These are phyloP conservation scores for Yamadazyma taylorii DNA, from an alignment of 1,139 yeast genomes.

Conservation along the genomic window DNA sequence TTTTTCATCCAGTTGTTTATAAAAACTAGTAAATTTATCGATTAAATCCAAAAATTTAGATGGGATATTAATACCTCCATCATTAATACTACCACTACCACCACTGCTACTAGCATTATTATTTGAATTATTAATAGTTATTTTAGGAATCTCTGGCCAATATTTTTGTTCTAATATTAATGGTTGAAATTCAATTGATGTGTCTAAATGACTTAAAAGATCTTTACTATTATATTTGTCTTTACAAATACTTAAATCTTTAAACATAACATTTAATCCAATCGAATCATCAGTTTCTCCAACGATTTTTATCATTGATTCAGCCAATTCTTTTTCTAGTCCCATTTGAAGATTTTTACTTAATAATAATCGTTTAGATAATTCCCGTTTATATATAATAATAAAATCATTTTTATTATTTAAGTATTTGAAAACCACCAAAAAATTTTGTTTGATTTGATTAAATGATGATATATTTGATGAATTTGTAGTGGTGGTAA, in stretches of 20 bases:
- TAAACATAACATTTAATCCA: slow-evolving; percentile 34
- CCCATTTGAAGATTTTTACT: slow-evolving; percentile 21
- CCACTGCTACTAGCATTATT: too few relatives aligned
- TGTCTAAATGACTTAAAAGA: slow-evolving; percentile 4
- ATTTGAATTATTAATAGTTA: too few relatives aligned
- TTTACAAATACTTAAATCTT: slow-evolving; percentile 28
- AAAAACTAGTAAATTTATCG: slow-evolving; percentile 16
- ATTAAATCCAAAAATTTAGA: slow-evolving; percentile 15
- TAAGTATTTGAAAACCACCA: slow-evolving; percentile 34
- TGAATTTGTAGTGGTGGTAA: too few relatives aligned
- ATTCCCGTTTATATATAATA: slow-evolving; percentile 32
- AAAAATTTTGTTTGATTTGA: slow-evolving; percentile 22
- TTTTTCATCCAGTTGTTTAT: slow-evolving; percentile 20
- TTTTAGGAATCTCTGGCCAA: slow-evolving; percentile 46
- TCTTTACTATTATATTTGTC: slow-evolving; percentile 16
- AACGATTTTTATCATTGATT: slow-evolving; percentile 23
- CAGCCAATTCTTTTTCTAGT: slow-evolving; percentile 28
- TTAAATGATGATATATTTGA: slow-evolving; percentile 14
- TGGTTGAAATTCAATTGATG: slow-evolving; percentile 29
- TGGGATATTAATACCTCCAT: slow-evolving; percentile 21
- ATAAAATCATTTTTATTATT: slow-evolving; percentile 37
- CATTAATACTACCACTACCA: too few relatives aligned
- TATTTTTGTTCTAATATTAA: slow-evolving; percentile 33
- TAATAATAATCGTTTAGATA: slow-evolving; percentile 37
- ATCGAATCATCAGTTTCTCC: slow-evolving; percentile 38